These are phyloP conservation scores for Talaromyces marneffei DNA, from an alignment of 2,329 filamentous ascomycete genomes.

Conservation along the genomic window DNA sequence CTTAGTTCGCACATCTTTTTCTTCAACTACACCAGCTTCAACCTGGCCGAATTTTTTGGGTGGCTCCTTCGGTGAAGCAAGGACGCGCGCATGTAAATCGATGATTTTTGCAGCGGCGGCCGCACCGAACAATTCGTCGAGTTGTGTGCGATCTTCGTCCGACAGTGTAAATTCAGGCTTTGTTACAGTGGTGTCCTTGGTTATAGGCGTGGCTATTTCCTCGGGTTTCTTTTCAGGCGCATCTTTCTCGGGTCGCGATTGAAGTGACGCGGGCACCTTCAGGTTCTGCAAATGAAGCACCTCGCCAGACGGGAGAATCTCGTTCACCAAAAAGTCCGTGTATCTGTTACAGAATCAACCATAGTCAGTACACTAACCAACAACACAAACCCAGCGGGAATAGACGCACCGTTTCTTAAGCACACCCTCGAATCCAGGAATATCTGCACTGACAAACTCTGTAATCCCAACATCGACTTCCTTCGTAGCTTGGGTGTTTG, in stretches of 20 bases:
- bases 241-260: conserved; percentile 7
- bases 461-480: conserved; percentile 56
- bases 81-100: conserved; percentile 50
- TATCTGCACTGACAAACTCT: conserved; percentile 54
- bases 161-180: conserved; percentile 30
- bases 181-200: conserved; percentile 15
- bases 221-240: neutral
- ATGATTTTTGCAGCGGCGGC: conserved; percentile 48
- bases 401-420: conserved; percentile 57
- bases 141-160: conserved; percentile 40
- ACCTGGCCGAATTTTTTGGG: conserved; percentile 51
- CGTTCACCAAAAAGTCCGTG: conserved; percentile 88
- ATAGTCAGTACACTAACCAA: neutral
- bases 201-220: neutral
- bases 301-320: conserved; percentile 69
- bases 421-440: conserved; percentile 56
- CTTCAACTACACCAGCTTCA: conserved; percentile 49
- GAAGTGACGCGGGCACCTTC: conserved; percentile 22
- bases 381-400: neutral
- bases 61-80: conserved; percentile 51
- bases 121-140: conserved; percentile 48
- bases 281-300: conserved; percentile 65
- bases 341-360: conserved; percentile 49
- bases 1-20: conserved; percentile 57
- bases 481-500: conserved; percentile 19